A percentile compares a stretch with the other conserved stretches of the same genome.
Conservation (phyloP, 345 rosid genomes). For the Pelargonium nanum region DNA sequence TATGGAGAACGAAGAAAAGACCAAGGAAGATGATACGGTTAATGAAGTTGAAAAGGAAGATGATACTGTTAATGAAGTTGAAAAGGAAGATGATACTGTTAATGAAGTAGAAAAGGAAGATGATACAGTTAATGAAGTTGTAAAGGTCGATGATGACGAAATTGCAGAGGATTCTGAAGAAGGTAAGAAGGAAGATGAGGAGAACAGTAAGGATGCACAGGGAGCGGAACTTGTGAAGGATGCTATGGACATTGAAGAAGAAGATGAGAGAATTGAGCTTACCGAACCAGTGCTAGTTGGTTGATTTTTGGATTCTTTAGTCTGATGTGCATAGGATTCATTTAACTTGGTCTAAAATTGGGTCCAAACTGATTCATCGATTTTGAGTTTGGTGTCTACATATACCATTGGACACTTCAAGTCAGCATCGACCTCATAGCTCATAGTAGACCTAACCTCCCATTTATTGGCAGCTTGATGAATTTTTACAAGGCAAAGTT, state of each 20-base stretch:
- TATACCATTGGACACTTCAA: too few species aligned
- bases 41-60: too few species aligned
- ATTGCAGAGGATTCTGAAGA: slow-evolving; percentile 2
- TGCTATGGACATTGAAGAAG: background rate
- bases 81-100: background rate
- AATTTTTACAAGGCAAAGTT: background rate
- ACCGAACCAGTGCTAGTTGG: background rate
- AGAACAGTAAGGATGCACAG: background rate
- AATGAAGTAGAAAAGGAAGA: too few species aligned
- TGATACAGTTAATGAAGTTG: background rate
- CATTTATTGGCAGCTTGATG: background rate
- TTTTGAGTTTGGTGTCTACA: background rate
- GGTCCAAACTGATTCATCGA: background rate
- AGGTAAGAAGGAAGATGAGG: background rate
- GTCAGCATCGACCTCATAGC: background rate
- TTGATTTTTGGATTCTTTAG: background rate
- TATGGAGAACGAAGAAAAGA: background rate
- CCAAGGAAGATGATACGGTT: background rate
- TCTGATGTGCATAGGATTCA: slow-evolving; percentile 2
- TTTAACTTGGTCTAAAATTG: background rate
- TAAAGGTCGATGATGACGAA: background rate
- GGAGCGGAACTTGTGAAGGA: background rate
- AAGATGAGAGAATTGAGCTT: background rate
- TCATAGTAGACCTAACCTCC: background rate
- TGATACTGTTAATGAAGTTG: background rate